Base-by-base conservation (phyloP, 768 basidiomycete genomes). In the Leccinum uliginosum region DNA sequence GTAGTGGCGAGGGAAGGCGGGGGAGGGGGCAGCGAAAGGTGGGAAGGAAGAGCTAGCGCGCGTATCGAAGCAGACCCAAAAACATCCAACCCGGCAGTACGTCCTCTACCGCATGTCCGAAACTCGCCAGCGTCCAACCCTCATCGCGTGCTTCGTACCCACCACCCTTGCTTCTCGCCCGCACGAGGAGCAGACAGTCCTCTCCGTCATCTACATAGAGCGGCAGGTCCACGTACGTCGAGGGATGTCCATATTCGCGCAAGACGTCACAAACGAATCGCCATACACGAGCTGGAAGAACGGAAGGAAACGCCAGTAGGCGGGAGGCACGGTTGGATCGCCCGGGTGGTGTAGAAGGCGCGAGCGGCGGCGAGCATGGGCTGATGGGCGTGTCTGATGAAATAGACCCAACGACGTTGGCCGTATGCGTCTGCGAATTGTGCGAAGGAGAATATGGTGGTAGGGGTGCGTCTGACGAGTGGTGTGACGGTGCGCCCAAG, bases 61-160 rank as follows among this genome's bases (percentile, higher is more conserved):
- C 54, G 57, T 62, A 56, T 67, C 66, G 51, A 66, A 65, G 19
- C 40, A 23, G 47, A 43, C 49, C 40, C 26, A 26, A 43, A 58
- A 56, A 34, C 44, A 57, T 43, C 51, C 51, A 53, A 17, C 50
- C n/a, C 17, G 51, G 87, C 26, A 85, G 77, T 68, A 92, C n/a
- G n/a, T n/a, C n/a, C n/a, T n/a, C n/a, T n/a, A n/a, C n/a, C n/a
- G n/a, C n/a, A n/a, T n/a, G n/a, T n/a, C n/a, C 70, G 71, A 91
- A 93, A 68, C 90, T 91, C 34, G 90, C 90, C 59, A 93, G 69
- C 3, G 86, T 85, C 91, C 91, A 92, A 0, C 90, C 90, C 17
- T 91, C 78, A 10, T 79, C 75, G 11, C 81, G 80, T 4, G 59
- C 47, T 3, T 69, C 64, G 38, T 62, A 60, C 61, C 59, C 66